Conservation (phyloP, 2,329 filamentous ascomycete genomes). For the Alternaria ethzedia region DNA sequence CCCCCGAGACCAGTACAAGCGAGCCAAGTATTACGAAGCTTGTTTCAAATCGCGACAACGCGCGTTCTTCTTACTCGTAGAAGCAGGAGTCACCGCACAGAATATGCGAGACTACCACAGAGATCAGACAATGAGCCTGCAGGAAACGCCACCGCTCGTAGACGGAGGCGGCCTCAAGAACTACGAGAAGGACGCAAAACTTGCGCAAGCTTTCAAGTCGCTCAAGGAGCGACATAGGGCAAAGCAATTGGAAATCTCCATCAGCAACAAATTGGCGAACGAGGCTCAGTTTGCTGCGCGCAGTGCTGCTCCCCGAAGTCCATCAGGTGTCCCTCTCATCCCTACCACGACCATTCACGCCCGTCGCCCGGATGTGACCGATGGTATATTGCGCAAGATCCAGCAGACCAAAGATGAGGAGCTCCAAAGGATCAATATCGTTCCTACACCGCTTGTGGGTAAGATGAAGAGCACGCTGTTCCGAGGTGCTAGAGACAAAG, state of each 20-base stretch:
- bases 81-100: constrained; percentile 35
- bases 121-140: constrained; percentile 26
- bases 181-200: constrained; percentile 33
- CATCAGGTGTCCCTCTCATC: constrained; percentile 32
- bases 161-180: constrained; percentile 27
- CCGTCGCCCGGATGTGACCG: constrained; percentile 9
- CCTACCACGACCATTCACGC: constrained; percentile 24
- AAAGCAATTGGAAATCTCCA: constrained; percentile 36
- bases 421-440: constrained; percentile 18
- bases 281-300: constrained; percentile 32
- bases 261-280: constrained; percentile 31
- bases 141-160: constrained; percentile 27
- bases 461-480: constrained; percentile 31
- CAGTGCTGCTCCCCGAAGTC: constrained; percentile 7
- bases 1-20: constrained; percentile 28
- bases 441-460: constrained; percentile 25
- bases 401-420: not conserved
- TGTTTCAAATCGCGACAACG: constrained; percentile 42
- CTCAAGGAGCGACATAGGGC: constrained; percentile 20
- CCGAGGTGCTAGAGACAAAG: constrained; percentile 13
- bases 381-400: constrained; percentile 14
- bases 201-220: constrained; percentile 21
- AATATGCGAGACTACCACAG: constrained; percentile 39
- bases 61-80: constrained; percentile 38
- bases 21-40: constrained; percentile 36